Conservation (phyloP, 139 green algal genomes). For the Choricystis sp. region DNA sequence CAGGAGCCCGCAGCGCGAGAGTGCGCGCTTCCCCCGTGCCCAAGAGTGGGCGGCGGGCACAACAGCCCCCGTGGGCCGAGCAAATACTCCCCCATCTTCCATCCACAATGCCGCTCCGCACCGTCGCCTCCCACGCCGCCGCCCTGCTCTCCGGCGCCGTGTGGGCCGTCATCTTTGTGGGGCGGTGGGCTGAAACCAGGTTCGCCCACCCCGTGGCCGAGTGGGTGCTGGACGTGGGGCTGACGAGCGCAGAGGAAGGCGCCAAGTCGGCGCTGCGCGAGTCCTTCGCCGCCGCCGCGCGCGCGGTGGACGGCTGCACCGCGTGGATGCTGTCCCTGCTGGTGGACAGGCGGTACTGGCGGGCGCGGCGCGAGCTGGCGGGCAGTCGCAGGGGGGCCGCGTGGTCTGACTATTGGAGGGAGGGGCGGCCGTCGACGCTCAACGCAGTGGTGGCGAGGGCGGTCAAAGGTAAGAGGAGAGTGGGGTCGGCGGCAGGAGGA, state of each 20-base stretch:
- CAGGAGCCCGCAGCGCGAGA: too few species aligned
- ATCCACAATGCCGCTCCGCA: too few species aligned
- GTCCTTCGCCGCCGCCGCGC: constrained; percentile 7
- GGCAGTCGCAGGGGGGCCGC: neutral
- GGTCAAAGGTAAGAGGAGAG: constrained; percentile 10
- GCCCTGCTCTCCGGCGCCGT: neutral
- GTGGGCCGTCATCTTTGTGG: constrained; percentile 9
- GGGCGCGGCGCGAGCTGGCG: neutral
- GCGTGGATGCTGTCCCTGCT: constrained; percentile 12
- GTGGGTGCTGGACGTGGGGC: constrained; percentile 21
- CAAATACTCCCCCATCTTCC: too few species aligned
- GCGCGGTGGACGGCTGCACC: constrained; percentile 24
- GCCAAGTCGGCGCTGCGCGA: constrained; percentile 31
- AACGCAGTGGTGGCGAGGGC: constrained; percentile 17
- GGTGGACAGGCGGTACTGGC: neutral
- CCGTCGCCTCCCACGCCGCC: too few species aligned
- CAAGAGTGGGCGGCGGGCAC: too few species aligned
- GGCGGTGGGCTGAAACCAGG: constrained; percentile 4
- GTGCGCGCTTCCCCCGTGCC: too few species aligned
- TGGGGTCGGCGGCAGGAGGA: too few species aligned
- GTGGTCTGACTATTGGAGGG: constrained; percentile 10
- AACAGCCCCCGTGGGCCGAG: too few species aligned
- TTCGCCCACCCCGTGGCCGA: constrained; percentile 12
- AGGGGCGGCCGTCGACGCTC: constrained; percentile 3
- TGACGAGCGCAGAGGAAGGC: constrained; percentile 30